phyloP scores from a whole-genome alignment of 495 filamentous ascomycete species.

The Aspergillus heteromorphus region DNA sequence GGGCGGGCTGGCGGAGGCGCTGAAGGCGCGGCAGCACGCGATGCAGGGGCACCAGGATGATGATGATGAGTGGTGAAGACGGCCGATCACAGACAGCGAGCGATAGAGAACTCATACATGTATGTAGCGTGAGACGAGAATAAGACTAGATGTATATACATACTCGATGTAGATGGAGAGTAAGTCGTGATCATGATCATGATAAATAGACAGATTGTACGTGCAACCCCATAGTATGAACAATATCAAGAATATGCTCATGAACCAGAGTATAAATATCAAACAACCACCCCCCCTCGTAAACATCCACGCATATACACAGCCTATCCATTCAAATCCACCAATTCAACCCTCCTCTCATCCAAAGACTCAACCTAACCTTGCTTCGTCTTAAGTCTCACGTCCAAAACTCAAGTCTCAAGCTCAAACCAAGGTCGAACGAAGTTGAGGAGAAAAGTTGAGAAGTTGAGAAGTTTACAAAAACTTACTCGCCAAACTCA shows the following conservation, averaged over 20 bases:
- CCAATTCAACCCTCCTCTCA: background rate
- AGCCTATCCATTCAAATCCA: constrained; percentile 6
- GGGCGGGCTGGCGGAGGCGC: constrained; percentile 77
- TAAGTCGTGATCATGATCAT: background rate
- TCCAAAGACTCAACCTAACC: background rate
- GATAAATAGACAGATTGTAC: background rate
- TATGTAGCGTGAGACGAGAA: constrained; percentile 4
- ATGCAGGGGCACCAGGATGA: constrained; percentile 65
- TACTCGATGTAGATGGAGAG: background rate
- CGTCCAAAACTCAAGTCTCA: too few species aligned
- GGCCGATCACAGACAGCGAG: too few species aligned
- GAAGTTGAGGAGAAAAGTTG: constrained; percentile 8
- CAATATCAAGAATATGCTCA: background rate
- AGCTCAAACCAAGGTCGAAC: too few species aligned
- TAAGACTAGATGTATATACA: too few species aligned
- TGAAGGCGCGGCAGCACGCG: constrained; percentile 66
- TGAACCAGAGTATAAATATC: too few species aligned
- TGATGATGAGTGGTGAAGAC: constrained; percentile 55
- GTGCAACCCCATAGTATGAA: background rate
- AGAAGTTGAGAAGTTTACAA: constrained; percentile 19
- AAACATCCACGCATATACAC: too few species aligned
- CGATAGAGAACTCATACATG: too few species aligned
- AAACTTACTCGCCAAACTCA: constrained; percentile 57
- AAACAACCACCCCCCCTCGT: too few species aligned
- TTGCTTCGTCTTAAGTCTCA: too few species aligned